Evolutionary conservation across 1,139 yeast genomes (phyloP).

Genomic region (Protomyces gravidus): DNA sequence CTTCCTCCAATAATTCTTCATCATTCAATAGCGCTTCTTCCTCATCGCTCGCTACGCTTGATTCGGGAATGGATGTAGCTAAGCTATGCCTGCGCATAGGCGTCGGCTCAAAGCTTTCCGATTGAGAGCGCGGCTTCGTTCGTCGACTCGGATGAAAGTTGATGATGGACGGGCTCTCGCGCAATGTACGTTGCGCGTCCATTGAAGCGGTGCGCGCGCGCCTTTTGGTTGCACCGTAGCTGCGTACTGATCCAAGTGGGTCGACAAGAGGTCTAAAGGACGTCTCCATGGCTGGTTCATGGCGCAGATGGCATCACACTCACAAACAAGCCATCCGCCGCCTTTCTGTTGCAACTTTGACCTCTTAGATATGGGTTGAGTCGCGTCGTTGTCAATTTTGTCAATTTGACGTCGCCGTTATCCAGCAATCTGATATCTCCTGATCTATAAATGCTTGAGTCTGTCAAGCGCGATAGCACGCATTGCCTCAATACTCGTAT

Average conservation of each 20-base stretch:
- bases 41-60: not conserved
- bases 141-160: slow-evolving; percentile 17
- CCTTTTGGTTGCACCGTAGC: slow-evolving; percentile 24
- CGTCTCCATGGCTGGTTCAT: not conserved
- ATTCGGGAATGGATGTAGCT: not conserved
- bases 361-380: no score
- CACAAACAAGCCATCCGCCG: no score
- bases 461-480: slow-evolving; percentile 13
- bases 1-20: slow-evolving; percentile 16
- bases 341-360: no score
- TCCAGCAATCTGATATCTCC: no score
- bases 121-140: slow-evolving; percentile 10
- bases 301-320: not conserved
- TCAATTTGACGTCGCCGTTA: no score
- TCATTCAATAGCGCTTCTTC: slow-evolving; percentile 17
- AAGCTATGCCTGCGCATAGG: slow-evolving; percentile 1
- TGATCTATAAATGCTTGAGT: not conserved
- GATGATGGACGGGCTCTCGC: slow-evolving; percentile 18
- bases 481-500: slow-evolving; percentile 17
- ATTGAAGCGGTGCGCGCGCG: slow-evolving; percentile 13
- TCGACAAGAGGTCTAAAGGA: slow-evolving; percentile 9
- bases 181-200: slow-evolving; percentile 9
- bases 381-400: no score
- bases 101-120: slow-evolving; percentile 5
- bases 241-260: slow-evolving; percentile 21